Percentiles rank a stretch among this genome's conserved stretches.
Evolutionary conservation across 2,329 filamentous ascomycete species (phyloP).

Genomic region (Paecilomyces niveus): DNA sequence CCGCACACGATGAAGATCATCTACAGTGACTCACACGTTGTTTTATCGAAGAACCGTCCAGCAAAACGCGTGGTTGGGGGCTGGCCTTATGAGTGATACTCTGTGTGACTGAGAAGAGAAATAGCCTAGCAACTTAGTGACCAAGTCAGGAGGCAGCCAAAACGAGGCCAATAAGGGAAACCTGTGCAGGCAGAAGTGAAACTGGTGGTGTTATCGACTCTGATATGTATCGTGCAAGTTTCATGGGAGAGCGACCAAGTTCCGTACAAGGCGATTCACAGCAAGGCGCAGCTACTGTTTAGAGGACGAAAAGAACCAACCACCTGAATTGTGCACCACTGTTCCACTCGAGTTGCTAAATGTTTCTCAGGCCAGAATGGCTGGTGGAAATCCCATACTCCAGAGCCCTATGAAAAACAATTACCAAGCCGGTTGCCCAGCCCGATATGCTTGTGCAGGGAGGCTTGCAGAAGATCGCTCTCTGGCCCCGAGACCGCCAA

Average conservation of each 20-base stretch:
- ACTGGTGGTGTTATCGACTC: not conserved
- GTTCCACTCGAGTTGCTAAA: not conserved
- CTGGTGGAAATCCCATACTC: not conserved
- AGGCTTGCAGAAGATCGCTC: not conserved
- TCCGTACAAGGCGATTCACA: not conserved
- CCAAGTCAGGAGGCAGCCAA: not conserved
- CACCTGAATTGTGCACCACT: not conserved
- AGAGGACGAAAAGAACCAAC: not conserved
- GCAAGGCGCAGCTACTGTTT: not conserved
- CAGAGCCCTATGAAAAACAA: not conserved
- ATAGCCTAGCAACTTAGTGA: not conserved
- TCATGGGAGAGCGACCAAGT: not conserved
- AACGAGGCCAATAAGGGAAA: not conserved
- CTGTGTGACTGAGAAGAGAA: not conserved
- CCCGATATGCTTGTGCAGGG: too few relatives aligned
- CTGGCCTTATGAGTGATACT: not conserved
- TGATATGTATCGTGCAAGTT: not conserved
- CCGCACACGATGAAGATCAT: not conserved
- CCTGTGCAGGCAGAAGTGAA: not conserved
- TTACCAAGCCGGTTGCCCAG: not conserved
- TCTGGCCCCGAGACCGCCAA: not conserved
- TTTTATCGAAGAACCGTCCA: not conserved
- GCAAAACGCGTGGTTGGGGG: not conserved
- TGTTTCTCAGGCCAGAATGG: not conserved
- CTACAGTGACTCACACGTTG: not conserved